Conservation (phyloP, 2,329 filamentous ascomycete species). For the Sporothrix globosa region DNA sequence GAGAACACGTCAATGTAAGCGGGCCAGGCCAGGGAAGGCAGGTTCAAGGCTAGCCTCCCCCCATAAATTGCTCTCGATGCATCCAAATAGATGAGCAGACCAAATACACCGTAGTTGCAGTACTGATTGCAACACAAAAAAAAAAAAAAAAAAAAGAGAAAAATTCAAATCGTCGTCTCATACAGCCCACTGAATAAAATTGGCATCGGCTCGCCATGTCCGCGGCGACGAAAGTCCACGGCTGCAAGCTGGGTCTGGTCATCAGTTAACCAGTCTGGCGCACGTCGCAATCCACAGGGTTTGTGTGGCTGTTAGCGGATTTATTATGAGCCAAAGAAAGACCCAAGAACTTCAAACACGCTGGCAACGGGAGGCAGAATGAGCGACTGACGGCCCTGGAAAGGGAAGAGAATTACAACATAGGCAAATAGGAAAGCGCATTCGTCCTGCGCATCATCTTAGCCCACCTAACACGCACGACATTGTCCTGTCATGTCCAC, state of each 20-base stretch:
- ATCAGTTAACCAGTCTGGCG: no score
- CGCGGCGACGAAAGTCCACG: neutral
- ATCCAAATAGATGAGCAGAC: neutral
- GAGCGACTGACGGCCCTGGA: neutral
- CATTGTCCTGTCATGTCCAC: neutral
- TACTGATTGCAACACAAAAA: neutral
- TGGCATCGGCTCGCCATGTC: neutral
- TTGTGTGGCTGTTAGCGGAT: slow-evolving; percentile 9
- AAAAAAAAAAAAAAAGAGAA: neutral
- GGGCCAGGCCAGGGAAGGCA: slow-evolving; percentile 13
- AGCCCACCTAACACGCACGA: neutral
- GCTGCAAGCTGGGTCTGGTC: neutral
- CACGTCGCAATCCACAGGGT: neutral
- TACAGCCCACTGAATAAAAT: no score
- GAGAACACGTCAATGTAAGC: slow-evolving; percentile 32
- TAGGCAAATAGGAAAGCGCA: slow-evolving; percentile 17
- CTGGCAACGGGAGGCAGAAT: neutral
- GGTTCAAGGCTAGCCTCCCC: neutral
- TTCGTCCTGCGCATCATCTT: neutral
- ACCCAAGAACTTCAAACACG: neutral
- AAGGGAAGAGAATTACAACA: slow-evolving; percentile 11
- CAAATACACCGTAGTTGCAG: neutral
- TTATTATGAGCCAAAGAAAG: slow-evolving; percentile 10
- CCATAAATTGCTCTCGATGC: neutral
- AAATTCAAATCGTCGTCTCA: neutral